Conservation (phyloP, 257 asterid genomes). For the Phtheirospermum japonicum region DNA sequence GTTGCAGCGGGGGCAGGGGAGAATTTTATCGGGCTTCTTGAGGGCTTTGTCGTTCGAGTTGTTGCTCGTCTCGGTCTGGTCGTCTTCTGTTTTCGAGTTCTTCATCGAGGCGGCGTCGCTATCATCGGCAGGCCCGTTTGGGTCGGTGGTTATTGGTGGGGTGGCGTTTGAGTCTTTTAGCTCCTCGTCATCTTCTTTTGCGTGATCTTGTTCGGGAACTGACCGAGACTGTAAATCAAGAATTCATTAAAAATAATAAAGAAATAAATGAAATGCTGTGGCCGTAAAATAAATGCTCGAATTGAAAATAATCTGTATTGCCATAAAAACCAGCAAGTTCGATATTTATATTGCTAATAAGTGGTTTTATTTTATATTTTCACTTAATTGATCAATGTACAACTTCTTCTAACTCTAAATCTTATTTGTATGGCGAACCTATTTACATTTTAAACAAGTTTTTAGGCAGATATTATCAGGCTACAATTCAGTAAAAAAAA, state of each 20-base stretch:
- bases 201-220: constrained; percentile 31
- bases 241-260: neutral
- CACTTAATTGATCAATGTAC: too few species aligned
- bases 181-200: constrained; percentile 41
- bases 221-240: constrained; percentile 33
- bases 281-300: too few species aligned
- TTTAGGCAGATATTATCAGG: too few species aligned
- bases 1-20: constrained; percentile 96
- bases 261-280: neutral
- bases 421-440: too few species aligned
- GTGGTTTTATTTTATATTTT: too few species aligned
- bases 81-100: constrained; percentile 49
- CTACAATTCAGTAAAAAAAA: too few species aligned
- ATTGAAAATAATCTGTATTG: too few species aligned
- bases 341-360: too few species aligned
- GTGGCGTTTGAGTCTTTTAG: constrained; percentile 31
- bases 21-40: constrained; percentile 83
- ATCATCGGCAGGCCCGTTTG: constrained; percentile 32
- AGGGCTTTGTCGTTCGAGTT: constrained; percentile 48
- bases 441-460: too few species aligned
- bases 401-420: too few species aligned
- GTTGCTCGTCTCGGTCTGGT: constrained; percentile 48
- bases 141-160: constrained; percentile 33
- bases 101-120: constrained; percentile 34
- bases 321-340: too few species aligned